phyloP scores from a whole-genome alignment of 345 rosid species.

The Lagerstroemia speciosa region DNA sequence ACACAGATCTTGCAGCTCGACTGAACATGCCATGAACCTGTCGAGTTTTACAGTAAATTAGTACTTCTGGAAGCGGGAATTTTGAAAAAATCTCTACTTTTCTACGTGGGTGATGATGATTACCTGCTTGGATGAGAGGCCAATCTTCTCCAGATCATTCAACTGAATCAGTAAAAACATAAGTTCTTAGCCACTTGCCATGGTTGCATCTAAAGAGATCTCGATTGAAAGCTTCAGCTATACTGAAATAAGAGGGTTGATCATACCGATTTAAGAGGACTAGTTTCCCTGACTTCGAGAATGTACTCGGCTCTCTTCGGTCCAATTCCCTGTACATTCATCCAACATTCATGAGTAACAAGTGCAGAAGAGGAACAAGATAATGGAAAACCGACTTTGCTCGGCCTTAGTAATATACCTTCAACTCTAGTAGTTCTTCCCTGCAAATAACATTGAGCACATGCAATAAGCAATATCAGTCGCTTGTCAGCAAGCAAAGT shows the following conservation, averaged over 20 bases:
- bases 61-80: not conserved
- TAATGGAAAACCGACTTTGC: not conserved
- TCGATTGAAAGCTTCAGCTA: not conserved
- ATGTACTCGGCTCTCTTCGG: conserved; percentile 66
- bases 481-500: no score
- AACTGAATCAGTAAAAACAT: conserved; percentile 37
- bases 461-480: not conserved
- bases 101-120: no score
- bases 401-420: conserved; percentile 29
- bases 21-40: conserved; percentile 58
- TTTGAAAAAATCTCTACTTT: not conserved
- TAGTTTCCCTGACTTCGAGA: conserved; percentile 49
- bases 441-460: conserved; percentile 25
- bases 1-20: conserved; percentile 47
- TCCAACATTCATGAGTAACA: not conserved
- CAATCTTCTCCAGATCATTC: conserved; percentile 64
- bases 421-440: conserved; percentile 67
- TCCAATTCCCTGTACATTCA: conserved; percentile 63
- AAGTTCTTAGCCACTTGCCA: not conserved
- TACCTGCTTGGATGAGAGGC: conserved; percentile 79
- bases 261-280: conserved; percentile 60
- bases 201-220: not conserved
- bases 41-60: not conserved
- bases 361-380: not conserved
- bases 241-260: not conserved